phyloP scores from a whole-genome alignment of 1,139 yeast genomes.

The Diutina neorugosa region DNA sequence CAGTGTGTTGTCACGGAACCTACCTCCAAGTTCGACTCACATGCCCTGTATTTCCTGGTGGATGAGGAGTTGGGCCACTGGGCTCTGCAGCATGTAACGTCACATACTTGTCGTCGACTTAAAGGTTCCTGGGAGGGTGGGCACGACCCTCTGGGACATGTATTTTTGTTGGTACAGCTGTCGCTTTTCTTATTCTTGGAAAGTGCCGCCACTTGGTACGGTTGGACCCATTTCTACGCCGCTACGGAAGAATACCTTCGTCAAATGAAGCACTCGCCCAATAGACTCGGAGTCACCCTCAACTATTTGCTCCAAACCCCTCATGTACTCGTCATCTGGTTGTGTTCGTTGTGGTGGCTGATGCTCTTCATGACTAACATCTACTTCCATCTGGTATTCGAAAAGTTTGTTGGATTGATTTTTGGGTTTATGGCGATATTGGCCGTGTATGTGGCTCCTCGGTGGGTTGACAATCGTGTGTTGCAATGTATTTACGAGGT shows the following conservation, averaged over 20 bases:
- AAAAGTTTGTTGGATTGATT: constrained; percentile 54
- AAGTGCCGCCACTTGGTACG: constrained; percentile 29
- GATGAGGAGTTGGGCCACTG: not conserved
- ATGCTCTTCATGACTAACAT: constrained; percentile 79
- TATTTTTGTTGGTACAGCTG: constrained; percentile 65
- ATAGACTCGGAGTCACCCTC: constrained; percentile 4
- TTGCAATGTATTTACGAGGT: not conserved
- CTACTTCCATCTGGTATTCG: constrained; percentile 72
- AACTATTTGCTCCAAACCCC: constrained; percentile 23
- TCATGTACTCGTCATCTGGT: constrained; percentile 24
- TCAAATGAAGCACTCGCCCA: not conserved
- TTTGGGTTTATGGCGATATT: constrained; percentile 44
- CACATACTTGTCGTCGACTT: constrained; percentile 44
- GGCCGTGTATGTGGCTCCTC: constrained; percentile 24
- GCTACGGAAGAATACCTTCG: too few species aligned
- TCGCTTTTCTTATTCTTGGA: constrained; percentile 64
- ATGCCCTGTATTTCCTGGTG: not conserved
- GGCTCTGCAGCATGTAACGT: constrained; percentile 13
- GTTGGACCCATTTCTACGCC: constrained; percentile 10
- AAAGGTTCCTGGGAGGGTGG: constrained; percentile 85
- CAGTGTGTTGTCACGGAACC: constrained; percentile 26
- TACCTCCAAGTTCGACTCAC: not conserved
- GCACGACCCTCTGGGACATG: constrained; percentile 94
- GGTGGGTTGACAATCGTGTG: constrained; percentile 8
- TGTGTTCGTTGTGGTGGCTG: constrained; percentile 66